A percentile compares a stretch with the other conserved stretches of the same genome.
These are phyloP conservation scores for Amanita fuliginea DNA, from an alignment of 768 basidiomycete species.

Conservation along the genomic window DNA sequence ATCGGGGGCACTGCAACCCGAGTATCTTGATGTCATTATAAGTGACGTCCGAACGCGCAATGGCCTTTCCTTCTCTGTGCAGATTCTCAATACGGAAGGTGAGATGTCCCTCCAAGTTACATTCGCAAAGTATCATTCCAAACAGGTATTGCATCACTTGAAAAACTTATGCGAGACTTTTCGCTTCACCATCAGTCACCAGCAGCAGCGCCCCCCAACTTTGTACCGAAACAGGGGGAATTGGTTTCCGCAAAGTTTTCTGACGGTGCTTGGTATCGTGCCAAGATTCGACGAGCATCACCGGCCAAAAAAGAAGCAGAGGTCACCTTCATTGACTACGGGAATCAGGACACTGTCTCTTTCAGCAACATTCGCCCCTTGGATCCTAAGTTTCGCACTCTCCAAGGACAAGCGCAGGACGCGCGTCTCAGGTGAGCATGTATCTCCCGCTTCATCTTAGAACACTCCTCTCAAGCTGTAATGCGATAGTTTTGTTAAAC, in stretches of 20 bases:
- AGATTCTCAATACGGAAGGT: constrained; percentile 89
- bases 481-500: constrained; percentile 66
- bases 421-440: constrained; percentile 68
- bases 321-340: constrained; percentile 91
- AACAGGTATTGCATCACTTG: constrained; percentile 81
- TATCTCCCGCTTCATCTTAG: not conserved
- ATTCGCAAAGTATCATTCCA: not conserved
- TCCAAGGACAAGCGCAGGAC: constrained; percentile 91
- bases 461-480: constrained; percentile 1
- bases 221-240: constrained; percentile 76
- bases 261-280: constrained; percentile 93
- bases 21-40: constrained; percentile 89
- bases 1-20: constrained; percentile 52
- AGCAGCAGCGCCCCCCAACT: constrained; percentile 47
- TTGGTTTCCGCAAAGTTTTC: constrained; percentile 93
- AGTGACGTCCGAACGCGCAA: constrained; percentile 71
- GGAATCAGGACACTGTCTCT: constrained; percentile 82
- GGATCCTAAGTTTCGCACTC: constrained; percentile 78
- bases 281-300: constrained; percentile 79
- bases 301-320: constrained; percentile 89
- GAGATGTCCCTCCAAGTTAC: constrained; percentile 8
- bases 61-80: constrained; percentile 84
- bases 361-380: constrained; percentile 84
- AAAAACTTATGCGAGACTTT: constrained; percentile 92
- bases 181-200: constrained; percentile 73